These are phyloP conservation scores for Ceratonia siliqua DNA, from an alignment of 306 rosid genomes.

Conservation along the genomic window DNA sequence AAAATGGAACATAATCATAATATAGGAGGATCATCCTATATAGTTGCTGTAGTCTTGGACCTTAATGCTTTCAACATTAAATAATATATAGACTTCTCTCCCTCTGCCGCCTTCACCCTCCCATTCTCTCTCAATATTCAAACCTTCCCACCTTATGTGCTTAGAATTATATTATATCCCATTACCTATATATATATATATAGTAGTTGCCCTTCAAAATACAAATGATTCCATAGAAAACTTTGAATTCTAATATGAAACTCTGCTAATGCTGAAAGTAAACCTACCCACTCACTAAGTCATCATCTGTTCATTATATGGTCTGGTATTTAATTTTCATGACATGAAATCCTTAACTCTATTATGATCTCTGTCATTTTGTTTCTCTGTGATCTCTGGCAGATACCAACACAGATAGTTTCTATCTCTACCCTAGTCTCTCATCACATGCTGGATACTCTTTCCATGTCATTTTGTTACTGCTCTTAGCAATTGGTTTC, in stretches of 20 bases:
- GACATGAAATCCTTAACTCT: slow-evolving; percentile 3
- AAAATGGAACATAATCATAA: no score
- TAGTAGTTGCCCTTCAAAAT: no score
- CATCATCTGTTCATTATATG: background rate
- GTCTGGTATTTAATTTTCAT: background rate
- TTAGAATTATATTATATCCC: no score
- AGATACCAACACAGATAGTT: background rate
- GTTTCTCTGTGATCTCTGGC: background rate
- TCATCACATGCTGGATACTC: background rate
- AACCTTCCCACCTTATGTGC: no score
- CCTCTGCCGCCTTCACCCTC: background rate
- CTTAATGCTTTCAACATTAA: background rate
- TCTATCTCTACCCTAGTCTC: background rate
- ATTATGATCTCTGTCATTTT: background rate
- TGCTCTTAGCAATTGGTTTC: slow-evolving; percentile 4
- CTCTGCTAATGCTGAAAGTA: background rate
- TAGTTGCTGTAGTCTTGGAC: slow-evolving; percentile 20
- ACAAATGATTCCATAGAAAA: no score
- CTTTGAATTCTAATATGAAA: background rate
- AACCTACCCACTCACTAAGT: background rate
- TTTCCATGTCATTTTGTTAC: slow-evolving; percentile 1
- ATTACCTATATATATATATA: no score
- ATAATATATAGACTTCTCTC: background rate
- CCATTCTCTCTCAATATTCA: background rate
- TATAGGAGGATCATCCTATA: no score